Percentiles rank a stretch among this genome's conserved stretches.
These are phyloP conservation scores for Hawksworthiomyces lignivorus DNA, from an alignment of 2,329 filamentous ascomycete species.

Conservation along the genomic window DNA sequence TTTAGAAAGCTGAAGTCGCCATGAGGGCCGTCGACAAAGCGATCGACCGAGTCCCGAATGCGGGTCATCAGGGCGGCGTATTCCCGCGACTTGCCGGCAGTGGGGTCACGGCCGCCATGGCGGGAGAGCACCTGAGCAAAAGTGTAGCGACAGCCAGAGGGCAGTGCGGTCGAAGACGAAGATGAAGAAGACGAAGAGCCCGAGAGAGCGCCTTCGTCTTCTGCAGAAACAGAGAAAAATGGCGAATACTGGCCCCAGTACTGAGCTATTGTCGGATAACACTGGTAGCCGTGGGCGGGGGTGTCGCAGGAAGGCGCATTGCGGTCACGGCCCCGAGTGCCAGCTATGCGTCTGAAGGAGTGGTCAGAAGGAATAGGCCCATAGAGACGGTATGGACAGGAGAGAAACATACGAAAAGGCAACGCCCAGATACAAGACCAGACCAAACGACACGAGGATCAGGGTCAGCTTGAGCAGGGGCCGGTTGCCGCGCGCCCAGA, in stretches of 20 bases:
- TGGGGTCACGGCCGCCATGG: slow-evolving; percentile 80
- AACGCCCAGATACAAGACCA: slow-evolving; percentile 18
- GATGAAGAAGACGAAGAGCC: not conserved
- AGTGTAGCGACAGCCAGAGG: slow-evolving; percentile 62
- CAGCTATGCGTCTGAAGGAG: not conserved
- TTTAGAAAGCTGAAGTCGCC: slow-evolving; percentile 62
- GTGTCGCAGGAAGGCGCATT: slow-evolving; percentile 38
- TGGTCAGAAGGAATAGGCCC: not conserved
- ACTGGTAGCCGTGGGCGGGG: slow-evolving; percentile 52
- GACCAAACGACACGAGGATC: slow-evolving; percentile 14
- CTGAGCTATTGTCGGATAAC: slow-evolving; percentile 52
- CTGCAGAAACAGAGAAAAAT: slow-evolving; percentile 66
- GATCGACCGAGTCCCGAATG: slow-evolving; percentile 47
- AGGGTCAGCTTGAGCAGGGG: slow-evolving; percentile 16
- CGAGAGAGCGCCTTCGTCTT: not conserved
- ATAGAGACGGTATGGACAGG: not conserved
- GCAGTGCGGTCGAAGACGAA: slow-evolving; percentile 37
- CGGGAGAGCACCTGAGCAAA: slow-evolving; percentile 77
- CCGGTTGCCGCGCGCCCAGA: slow-evolving; percentile 8
- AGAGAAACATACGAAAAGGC: slow-evolving; percentile 18
- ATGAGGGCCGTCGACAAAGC: slow-evolving; percentile 44
- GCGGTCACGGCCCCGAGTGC: not conserved
- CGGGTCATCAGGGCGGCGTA: slow-evolving; percentile 59
- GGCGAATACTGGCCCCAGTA: slow-evolving; percentile 86
- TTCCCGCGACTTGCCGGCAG: slow-evolving; percentile 51